Evolutionary conservation across 2,329 filamentous ascomycete species (phyloP), one percentile per base, ranked within the genome.

Genomic region (Trichoderma brevicompactum): DNA sequence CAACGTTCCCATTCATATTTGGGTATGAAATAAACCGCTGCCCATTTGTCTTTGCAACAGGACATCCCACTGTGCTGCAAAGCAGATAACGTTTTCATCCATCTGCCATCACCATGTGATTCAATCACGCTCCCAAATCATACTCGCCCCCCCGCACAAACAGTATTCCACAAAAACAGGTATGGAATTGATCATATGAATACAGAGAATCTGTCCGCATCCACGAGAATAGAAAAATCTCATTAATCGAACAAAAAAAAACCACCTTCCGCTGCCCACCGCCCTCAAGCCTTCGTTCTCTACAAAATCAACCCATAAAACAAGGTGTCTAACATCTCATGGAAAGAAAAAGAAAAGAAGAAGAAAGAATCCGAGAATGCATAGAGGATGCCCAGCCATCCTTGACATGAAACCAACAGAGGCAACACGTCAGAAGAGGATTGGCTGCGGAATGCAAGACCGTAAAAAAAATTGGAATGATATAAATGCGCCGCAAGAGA

Each of bases 241-340:
- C 65, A 70, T 70, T 70, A 70, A 70, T 66, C 66, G 65, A 58
- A 65, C 55, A 69, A 68, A 66, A 61, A 67, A 54, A 68, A 66
- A 61, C 52, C 65, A 38, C 34, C 13, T 64, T 43, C 54, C 19
- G 48, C 49, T 50, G 36, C 19, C 59, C 58, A 32, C 17, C 49
- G 36, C 50, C 28, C 15, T 15, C 49, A n/a, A 59, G 56, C 15
- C 50, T 63, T 41, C 17, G 32, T 7, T 66, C 56, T 70, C 67
- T 69, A 70, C 66, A 54, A 55, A 69, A 65, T 67, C 66, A 62
- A 61, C 38, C 58, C 66, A 66, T 54, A 52, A 58, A 65, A 52
- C 55, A 56, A 66, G 55, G 64, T 65, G 64, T 70, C 67, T 68
- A 67, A 67, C 28, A 67, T 66, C 59, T 67, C 58, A 43, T 65